A percentile compares a stretch with the other conserved stretches of the same genome.
These are phyloP conservation scores for Xylaria sp. DNA, from an alignment of 2,329 filamentous ascomycete species.

Conservation along the genomic window DNA sequence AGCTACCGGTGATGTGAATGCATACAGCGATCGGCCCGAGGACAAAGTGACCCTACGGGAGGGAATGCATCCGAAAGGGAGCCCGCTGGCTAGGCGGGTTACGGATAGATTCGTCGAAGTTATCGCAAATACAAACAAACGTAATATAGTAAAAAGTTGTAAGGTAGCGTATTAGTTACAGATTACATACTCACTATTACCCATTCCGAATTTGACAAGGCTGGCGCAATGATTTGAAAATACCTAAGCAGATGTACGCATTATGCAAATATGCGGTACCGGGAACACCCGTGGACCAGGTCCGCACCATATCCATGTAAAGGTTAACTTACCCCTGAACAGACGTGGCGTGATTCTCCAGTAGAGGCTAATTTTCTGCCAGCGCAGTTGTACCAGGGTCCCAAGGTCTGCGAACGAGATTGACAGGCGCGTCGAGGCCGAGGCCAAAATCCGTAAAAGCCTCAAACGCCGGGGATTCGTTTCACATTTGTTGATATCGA, in stretches of 20 bases:
- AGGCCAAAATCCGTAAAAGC: conserved; percentile 24
- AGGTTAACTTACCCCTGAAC: conserved; percentile 19
- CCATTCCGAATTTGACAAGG: background rate
- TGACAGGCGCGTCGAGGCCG: conserved; percentile 36
- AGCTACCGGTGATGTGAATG: conserved; percentile 1
- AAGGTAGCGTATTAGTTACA: background rate
- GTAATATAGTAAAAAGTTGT: background rate
- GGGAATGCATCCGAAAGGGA: background rate
- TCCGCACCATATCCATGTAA: conserved; percentile 12
- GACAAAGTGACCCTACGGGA: conserved; percentile 1
- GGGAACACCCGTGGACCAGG: conserved; percentile 5
- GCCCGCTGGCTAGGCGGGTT: background rate
- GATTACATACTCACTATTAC: background rate
- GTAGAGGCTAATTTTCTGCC: conserved; percentile 6
- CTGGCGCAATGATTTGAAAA: background rate
- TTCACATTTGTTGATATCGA: conserved; percentile 40
- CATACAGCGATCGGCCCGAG: conserved; percentile 8
- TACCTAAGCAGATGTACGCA: conserved; percentile 1
- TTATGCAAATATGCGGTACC: conserved; percentile 11
- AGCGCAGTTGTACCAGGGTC: conserved; percentile 27
- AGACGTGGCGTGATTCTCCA: conserved; percentile 28
- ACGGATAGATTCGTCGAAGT: background rate
- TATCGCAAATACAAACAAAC: conserved; percentile 4
- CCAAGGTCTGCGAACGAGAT: conserved; percentile 36
- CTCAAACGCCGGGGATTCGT: conserved; percentile 22